Conservation (phyloP, 1,284 basidiomycete species). For the Melampsora medusae region DNA sequence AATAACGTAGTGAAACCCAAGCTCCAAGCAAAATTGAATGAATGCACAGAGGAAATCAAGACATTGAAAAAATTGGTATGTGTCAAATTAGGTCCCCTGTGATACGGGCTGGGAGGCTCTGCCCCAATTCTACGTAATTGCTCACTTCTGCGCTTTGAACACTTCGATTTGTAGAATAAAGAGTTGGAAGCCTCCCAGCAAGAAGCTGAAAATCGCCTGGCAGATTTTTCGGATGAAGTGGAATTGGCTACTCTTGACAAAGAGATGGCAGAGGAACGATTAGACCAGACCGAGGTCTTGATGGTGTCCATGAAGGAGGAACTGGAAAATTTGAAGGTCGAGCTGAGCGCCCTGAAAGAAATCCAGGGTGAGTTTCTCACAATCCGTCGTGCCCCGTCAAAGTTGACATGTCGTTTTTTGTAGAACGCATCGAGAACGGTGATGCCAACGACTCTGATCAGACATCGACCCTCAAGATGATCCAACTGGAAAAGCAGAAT, state of each 20-base stretch:
- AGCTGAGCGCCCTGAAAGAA: slow-evolving; percentile 72
- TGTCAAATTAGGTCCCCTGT: background rate
- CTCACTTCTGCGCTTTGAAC: slow-evolving; percentile 43
- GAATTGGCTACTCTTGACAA: slow-evolving; percentile 95
- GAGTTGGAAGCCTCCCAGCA: slow-evolving; percentile 66
- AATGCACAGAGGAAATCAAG: slow-evolving; percentile 67
- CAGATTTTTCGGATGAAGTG: slow-evolving; percentile 79
- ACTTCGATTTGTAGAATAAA: slow-evolving; percentile 56
- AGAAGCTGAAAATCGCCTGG: slow-evolving; percentile 64
- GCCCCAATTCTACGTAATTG: background rate
- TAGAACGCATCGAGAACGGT: slow-evolving; percentile 56
- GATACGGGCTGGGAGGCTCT: slow-evolving; percentile 29
- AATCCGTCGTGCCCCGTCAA: slow-evolving; percentile 52
- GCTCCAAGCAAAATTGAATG: slow-evolving; percentile 49
- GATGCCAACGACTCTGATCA: slow-evolving; percentile 59
- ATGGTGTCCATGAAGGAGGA: slow-evolving; percentile 73
- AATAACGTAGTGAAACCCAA: slow-evolving; percentile 75
- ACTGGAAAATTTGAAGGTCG: slow-evolving; percentile 77
- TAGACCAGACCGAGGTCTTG: slow-evolving; percentile 74
- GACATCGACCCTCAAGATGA: slow-evolving; percentile 72
- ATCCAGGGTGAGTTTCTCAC: slow-evolving; percentile 56
- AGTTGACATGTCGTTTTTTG: slow-evolving; percentile 47
- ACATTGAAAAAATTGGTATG: slow-evolving; percentile 62
- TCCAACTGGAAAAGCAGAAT: slow-evolving; percentile 94
- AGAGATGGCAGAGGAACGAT: slow-evolving; percentile 92